A percentile compares a stretch with the other conserved stretches of the same genome.
Evolutionary conservation across 2,329 filamentous ascomycete genomes (phyloP).

Genomic region (Sclerotiophoma versabilis): DNA sequence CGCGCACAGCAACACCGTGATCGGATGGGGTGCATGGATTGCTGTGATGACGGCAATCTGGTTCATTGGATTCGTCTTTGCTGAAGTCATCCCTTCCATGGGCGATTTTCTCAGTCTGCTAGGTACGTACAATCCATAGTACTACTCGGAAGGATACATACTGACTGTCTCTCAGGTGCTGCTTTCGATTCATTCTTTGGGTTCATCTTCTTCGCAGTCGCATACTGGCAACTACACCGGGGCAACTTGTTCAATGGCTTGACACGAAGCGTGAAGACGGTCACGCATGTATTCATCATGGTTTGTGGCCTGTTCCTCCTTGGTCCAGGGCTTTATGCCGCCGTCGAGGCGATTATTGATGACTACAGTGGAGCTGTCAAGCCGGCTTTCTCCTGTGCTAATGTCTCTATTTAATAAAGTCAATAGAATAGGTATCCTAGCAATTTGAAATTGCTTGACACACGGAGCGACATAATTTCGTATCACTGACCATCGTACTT

Average conservation of each 20-base stretch:
- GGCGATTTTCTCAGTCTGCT: slow-evolving; percentile 47
- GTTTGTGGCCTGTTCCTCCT: slow-evolving; percentile 57
- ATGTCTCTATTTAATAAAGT: slow-evolving; percentile 53
- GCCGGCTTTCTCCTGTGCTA: slow-evolving; percentile 60
- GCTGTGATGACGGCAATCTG: slow-evolving; percentile 76
- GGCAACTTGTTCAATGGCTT: slow-evolving; percentile 61
- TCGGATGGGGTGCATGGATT: slow-evolving; percentile 82
- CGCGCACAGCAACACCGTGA: slow-evolving; percentile 77
- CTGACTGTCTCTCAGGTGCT: slow-evolving; percentile 71
- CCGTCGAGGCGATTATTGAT: slow-evolving; percentile 60
- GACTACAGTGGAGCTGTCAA: slow-evolving; percentile 56
- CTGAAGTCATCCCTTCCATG: slow-evolving; percentile 92
- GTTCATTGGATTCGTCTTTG: slow-evolving; percentile 85
- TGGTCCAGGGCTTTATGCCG: slow-evolving; percentile 61
- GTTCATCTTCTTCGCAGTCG: slow-evolving; percentile 91
- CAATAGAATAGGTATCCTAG: too few species aligned
- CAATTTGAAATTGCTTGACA: too few species aligned
- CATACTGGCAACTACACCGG: slow-evolving; percentile 76
- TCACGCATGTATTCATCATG: slow-evolving; percentile 57
- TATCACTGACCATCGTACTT: too few species aligned
- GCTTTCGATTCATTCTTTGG: slow-evolving; percentile 92
- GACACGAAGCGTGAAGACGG: slow-evolving; percentile 51
- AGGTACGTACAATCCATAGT: neutral
- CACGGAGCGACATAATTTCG: too few species aligned
- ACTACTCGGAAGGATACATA: slow-evolving; percentile 39